A percentile compares a stretch with the other conserved stretches of the same genome.
These are phyloP conservation scores for Talaromyces trachyspermus DNA, from an alignment of 495 filamentous ascomycete species.

Conservation along the genomic window DNA sequence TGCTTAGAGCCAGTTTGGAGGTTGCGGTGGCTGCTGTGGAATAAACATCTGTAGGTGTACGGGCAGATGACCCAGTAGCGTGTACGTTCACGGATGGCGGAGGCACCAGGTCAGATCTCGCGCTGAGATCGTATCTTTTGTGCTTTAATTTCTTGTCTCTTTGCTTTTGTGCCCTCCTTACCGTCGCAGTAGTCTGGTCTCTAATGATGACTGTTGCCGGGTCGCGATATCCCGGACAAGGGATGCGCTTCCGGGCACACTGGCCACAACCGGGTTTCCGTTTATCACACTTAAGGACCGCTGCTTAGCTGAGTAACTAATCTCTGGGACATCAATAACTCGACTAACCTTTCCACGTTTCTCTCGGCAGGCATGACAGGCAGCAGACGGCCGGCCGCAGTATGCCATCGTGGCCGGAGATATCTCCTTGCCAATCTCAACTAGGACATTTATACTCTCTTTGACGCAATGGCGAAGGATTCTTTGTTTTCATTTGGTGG, in stretches of 20 bases:
- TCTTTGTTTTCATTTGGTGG: too few species aligned
- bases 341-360: background rate
- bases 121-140: too few species aligned
- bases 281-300: background rate
- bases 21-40: background rate
- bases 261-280: background rate
- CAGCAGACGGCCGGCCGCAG: background rate
- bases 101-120: background rate
- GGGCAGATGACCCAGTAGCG: too few species aligned
- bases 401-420: too few species aligned
- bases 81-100: background rate
- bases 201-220: background rate
- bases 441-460: too few species aligned
- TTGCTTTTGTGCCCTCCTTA: background rate
- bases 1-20: background rate
- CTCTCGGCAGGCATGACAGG: background rate
- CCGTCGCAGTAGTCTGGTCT: background rate
- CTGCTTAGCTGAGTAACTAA: too few species aligned
- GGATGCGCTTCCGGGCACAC: background rate
- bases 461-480: too few species aligned
- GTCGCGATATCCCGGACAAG: conserved; percentile 1
- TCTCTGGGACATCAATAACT: too few species aligned
- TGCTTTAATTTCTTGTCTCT: background rate
- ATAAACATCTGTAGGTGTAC: too few species aligned
- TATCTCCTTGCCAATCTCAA: too few species aligned